A percentile compares a stretch with the other conserved stretches of the same genome.
Conservation (phyloP, 306 rosid genomes). For the Medicago truncatula region MtrunA17r5.0-ANR NC_053043.1:39377501-39378000, state of each 20-base stretch:
- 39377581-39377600: slow-evolving; percentile 40
- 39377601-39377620: slow-evolving; percentile 36
- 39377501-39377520: slow-evolving; percentile 49
- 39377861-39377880: no score
- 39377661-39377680: slow-evolving; percentile 39
- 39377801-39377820: slow-evolving; percentile 2
- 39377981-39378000: no score
- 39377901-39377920: no score
- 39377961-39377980: no score
- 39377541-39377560: slow-evolving; percentile 5
- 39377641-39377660: slow-evolving; percentile 33
- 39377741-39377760: slow-evolving; percentile 38
- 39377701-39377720: slow-evolving; percentile 40
- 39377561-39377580: slow-evolving; percentile 3
- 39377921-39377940: no score
- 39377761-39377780: slow-evolving; percentile 6
- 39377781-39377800: not conserved
- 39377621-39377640: not conserved
- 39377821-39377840: not conserved
- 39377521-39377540: slow-evolving; percentile 31
- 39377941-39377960: no score
- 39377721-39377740: slow-evolving; percentile 4
- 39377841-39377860: no score
- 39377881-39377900: no score
- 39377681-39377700: slow-evolving; percentile 39